These are phyloP conservation scores for Pseudevernia furfuracea DNA, from an alignment of 495 filamentous ascomycete species.

Conservation along the genomic window DNA sequence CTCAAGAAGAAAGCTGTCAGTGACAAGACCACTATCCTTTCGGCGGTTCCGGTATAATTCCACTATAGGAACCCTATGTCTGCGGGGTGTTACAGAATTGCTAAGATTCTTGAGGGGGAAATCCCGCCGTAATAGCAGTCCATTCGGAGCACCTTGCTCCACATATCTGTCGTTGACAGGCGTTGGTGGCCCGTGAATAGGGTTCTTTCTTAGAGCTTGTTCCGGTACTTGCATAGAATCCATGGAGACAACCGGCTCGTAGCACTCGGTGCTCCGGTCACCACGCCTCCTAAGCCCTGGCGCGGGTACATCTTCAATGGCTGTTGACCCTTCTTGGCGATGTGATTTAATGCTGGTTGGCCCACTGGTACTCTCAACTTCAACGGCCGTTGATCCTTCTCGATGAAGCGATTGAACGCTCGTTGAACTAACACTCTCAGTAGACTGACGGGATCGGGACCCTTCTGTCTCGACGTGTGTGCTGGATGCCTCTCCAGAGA, in stretches of 20 bases:
- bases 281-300: not conserved
- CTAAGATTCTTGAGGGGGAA: not conserved
- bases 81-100: not conserved
- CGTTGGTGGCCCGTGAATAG: not conserved
- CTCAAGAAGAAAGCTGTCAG: not conserved
- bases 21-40: not conserved
- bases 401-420: not conserved
- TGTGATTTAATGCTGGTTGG: not conserved
- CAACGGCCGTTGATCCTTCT: not conserved
- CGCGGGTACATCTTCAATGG: not conserved
- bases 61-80: not conserved
- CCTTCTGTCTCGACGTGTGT: not conserved
- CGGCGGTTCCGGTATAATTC: not conserved
- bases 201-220: not conserved
- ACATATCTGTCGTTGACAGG: not conserved
- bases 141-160: not conserved
- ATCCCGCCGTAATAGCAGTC: not conserved
- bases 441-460: not conserved
- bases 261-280: not conserved
- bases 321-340: conserved; percentile 3
- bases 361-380: not conserved
- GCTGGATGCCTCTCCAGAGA: not conserved
- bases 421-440: not conserved
- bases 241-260: not conserved
- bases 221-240: not conserved